Conservation (phyloP, 2,329 filamentous ascomycete genomes). For the Aspergillus fumigatiaffinis region DNA sequence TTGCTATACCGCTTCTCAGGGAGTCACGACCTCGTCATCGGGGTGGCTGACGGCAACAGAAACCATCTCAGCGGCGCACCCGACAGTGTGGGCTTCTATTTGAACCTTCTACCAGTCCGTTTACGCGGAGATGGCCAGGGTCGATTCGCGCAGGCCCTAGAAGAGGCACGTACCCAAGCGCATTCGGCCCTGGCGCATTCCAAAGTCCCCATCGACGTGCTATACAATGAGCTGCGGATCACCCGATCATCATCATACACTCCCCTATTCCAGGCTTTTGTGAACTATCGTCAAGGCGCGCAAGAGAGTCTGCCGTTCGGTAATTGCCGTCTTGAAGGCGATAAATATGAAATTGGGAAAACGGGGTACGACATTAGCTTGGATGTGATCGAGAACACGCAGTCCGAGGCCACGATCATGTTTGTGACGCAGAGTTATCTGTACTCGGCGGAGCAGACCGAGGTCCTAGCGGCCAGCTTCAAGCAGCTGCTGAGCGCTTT, state of each 20-base stretch:
- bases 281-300: conserved; percentile 44
- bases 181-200: conserved; percentile 29
- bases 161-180: no score
- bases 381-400: conserved; percentile 33
- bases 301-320: conserved; percentile 24
- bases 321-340: conserved; percentile 11
- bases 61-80: background rate
- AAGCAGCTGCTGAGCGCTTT: conserved; percentile 18
- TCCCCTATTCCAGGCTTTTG: conserved; percentile 50
- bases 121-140: no score
- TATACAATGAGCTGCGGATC: conserved; percentile 44
- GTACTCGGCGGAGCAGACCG: conserved; percentile 26
- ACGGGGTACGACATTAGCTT: conserved; percentile 33
- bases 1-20: conserved; percentile 31
- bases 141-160: no score
- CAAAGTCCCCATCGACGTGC: conserved; percentile 46
- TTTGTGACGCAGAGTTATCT: conserved; percentile 25
- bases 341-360: conserved; percentile 14
- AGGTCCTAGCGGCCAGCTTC: conserved; percentile 22
- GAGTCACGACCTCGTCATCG: background rate
- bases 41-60: background rate
- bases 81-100: background rate
- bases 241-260: conserved; percentile 35
- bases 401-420: conserved; percentile 13
- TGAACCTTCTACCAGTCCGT: background rate